A percentile compares a stretch with the other conserved stretches of the same genome.
phyloP scores from a whole-genome alignment of 2,329 filamentous ascomycete genomes.

The Tolypocladium guangdongense region DNA sequence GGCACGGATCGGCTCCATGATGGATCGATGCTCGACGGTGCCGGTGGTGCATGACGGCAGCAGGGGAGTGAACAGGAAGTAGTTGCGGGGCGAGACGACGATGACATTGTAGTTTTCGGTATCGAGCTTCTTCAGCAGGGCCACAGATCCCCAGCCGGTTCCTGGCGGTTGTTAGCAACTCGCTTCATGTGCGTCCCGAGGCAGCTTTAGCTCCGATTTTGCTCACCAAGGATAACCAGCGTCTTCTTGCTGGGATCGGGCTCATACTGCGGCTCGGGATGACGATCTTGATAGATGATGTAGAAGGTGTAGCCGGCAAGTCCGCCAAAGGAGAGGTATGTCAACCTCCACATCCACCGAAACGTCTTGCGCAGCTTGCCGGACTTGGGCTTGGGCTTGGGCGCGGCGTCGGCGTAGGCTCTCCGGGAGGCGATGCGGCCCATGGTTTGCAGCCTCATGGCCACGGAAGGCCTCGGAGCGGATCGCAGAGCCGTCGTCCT shows the following conservation, averaged over 20 bases:
- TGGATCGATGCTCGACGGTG: conserved; percentile 95
- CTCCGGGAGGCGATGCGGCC: conserved; percentile 31
- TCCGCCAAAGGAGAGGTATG: conserved; percentile 63
- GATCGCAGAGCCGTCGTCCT: conserved; percentile 11
- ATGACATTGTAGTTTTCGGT: conserved; percentile 99
- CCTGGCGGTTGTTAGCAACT: conserved; percentile 39
- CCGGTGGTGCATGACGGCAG: conserved; percentile 96
- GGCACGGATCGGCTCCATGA: conserved; percentile 97
- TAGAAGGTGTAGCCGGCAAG: conserved; percentile 64
- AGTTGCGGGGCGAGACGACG: conserved; percentile 96
- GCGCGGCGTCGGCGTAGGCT: conserved; percentile 40
- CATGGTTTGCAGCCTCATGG: conserved; percentile 22
- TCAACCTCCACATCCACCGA: conserved; percentile 73
- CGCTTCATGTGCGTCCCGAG: neutral
- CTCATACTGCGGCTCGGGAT: conserved; percentile 68
- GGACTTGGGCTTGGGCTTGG: conserved; percentile 36
- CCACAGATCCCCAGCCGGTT: conserved; percentile 91
- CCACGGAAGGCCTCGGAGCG: conserved; percentile 17
- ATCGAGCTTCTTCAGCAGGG: conserved; percentile 95
- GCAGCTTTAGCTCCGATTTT: neutral
- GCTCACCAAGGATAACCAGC: conserved; percentile 79
- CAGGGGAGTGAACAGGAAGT: conserved; percentile 98
- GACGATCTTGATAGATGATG: conserved; percentile 69
- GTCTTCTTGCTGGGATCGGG: conserved; percentile 92
- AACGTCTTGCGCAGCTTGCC: conserved; percentile 57